Evolutionary conservation across 2,329 filamentous ascomycete genomes (phyloP).

Genomic region (Cordyceps fumosorosea): DNA sequence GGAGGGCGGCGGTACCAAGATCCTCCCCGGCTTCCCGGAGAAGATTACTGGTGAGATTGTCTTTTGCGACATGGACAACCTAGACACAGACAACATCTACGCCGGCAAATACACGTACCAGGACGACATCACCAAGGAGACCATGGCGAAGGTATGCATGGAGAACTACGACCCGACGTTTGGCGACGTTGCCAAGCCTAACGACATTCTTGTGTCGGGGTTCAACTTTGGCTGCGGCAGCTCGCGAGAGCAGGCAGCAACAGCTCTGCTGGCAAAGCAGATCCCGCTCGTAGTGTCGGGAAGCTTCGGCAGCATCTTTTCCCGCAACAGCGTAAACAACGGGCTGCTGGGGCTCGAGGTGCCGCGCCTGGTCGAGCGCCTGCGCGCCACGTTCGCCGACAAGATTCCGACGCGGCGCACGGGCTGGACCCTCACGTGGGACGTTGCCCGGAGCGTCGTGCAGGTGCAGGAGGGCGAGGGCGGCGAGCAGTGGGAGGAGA

Average conservation of each 20-base stretch:
- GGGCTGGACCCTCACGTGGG: constrained; percentile 55
- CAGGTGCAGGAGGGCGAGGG: constrained; percentile 18
- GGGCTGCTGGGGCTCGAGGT: constrained; percentile 67
- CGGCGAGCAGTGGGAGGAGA: constrained; percentile 19
- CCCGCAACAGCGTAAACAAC: constrained; percentile 71
- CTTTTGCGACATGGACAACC: constrained; percentile 74
- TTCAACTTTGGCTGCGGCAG: constrained; percentile 86
- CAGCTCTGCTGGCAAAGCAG: constrained; percentile 72
- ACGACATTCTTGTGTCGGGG: constrained; percentile 77
- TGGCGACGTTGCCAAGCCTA: constrained; percentile 51
- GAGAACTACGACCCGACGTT: constrained; percentile 83
- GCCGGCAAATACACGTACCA: constrained; percentile 79
- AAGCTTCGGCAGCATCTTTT: constrained; percentile 81
- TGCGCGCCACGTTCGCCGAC: constrained; percentile 54
- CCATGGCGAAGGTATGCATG: constrained; percentile 90
- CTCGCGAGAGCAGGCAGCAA: constrained; percentile 78
- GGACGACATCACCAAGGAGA: constrained; percentile 66
- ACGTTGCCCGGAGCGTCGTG: constrained; percentile 15
- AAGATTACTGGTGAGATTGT: constrained; percentile 79
- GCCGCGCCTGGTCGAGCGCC: constrained; percentile 56
- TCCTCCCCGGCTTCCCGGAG: constrained; percentile 82
- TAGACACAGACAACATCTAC: constrained; percentile 92
- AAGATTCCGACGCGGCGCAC: constrained; percentile 64
- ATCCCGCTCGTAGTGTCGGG: constrained; percentile 76
- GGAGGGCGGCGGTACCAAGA: constrained; percentile 47